Evolutionary conservation across 2,329 filamentous ascomycete genomes (phyloP).

Genomic region (Leptosphaerulina australis): DNA sequence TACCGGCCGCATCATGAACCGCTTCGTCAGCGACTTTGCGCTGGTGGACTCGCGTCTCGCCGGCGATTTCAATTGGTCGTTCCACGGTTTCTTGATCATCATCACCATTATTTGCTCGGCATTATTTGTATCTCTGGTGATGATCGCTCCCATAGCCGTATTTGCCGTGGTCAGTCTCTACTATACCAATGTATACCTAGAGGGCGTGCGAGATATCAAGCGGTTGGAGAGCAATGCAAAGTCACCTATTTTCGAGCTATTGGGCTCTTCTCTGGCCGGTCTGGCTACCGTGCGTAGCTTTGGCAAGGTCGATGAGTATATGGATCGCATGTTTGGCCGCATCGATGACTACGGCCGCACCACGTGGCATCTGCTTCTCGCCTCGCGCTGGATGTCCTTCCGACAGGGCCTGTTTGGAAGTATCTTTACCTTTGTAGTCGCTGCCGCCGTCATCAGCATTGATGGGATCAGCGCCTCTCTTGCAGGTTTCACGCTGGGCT

Average conservation of each 20-base stretch:
- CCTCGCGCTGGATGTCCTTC: slow-evolving; percentile 79
- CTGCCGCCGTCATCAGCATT: too few relatives aligned
- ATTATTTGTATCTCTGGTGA: neutral
- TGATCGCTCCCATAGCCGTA: too few relatives aligned
- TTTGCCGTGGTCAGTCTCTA: too few relatives aligned
- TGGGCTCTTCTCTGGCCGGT: slow-evolving; percentile 73
- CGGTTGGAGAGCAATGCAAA: slow-evolving; percentile 77
- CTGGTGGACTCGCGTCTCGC: slow-evolving; percentile 61
- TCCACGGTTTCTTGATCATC: too few relatives aligned
- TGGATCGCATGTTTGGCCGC: slow-evolving; percentile 64
- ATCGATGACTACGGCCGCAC: slow-evolving; percentile 72
- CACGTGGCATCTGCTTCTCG: slow-evolving; percentile 71
- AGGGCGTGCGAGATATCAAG: slow-evolving; percentile 76
- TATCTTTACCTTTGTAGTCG: too few relatives aligned
- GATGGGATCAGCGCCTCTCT: too few relatives aligned
- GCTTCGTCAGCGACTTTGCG: slow-evolving; percentile 79
- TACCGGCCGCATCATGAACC: slow-evolving; percentile 75
- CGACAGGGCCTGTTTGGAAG: slow-evolving; percentile 71
- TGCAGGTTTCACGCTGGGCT: too few relatives aligned
- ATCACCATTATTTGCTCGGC: neutral
- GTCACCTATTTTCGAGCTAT: slow-evolving; percentile 80
- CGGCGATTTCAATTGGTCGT: too few relatives aligned
- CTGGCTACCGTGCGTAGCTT: slow-evolving; percentile 79
- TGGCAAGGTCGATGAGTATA: slow-evolving; percentile 70
- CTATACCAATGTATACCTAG: slow-evolving; percentile 58